These are phyloP conservation scores for Platanus orientalis DNA, from an alignment of 164 flowering plant genomes.

Conservation along the genomic window DNA sequence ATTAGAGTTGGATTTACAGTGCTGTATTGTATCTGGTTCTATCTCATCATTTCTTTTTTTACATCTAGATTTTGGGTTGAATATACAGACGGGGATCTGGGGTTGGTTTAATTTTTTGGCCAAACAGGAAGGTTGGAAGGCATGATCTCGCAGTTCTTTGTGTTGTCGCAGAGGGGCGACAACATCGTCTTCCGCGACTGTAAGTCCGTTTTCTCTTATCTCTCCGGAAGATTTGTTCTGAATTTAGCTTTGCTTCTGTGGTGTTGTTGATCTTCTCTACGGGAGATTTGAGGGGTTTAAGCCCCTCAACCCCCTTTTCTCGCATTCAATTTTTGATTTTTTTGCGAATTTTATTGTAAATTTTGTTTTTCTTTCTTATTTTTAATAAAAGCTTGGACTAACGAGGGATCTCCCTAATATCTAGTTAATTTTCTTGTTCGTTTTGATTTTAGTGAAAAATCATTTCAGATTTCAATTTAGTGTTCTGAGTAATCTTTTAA, in stretches of 20 bases:
- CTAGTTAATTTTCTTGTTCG: too few relatives aligned
- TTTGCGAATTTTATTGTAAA: not conserved
- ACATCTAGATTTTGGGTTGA: too few relatives aligned
- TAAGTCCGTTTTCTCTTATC: constrained; percentile 26
- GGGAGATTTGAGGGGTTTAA: not conserved
- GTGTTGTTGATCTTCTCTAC: not conserved
- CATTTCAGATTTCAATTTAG: too few relatives aligned
- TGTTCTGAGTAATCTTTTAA: too few relatives aligned
- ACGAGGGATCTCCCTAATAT: too few relatives aligned
- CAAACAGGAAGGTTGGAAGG: not conserved
- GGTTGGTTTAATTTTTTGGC: not conserved
- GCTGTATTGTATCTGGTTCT: too few relatives aligned
- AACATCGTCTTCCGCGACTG: constrained; percentile 91
- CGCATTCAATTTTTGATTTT: not conserved
- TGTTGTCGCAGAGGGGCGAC: constrained; percentile 86
- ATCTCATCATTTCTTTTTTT: too few relatives aligned
- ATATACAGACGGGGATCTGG: constrained; percentile 1
- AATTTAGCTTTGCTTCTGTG: too few relatives aligned
- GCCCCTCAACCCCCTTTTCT: not conserved
- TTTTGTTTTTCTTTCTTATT: too few relatives aligned
- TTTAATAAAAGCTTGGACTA: too few relatives aligned
- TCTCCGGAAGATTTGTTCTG: not conserved
- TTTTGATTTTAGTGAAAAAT: too few relatives aligned
- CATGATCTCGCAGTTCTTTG: constrained; percentile 94
- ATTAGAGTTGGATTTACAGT: too few relatives aligned